Conservation (phyloP, 768 basidiomycete genomes). For the Epithele typhae region DNA sequence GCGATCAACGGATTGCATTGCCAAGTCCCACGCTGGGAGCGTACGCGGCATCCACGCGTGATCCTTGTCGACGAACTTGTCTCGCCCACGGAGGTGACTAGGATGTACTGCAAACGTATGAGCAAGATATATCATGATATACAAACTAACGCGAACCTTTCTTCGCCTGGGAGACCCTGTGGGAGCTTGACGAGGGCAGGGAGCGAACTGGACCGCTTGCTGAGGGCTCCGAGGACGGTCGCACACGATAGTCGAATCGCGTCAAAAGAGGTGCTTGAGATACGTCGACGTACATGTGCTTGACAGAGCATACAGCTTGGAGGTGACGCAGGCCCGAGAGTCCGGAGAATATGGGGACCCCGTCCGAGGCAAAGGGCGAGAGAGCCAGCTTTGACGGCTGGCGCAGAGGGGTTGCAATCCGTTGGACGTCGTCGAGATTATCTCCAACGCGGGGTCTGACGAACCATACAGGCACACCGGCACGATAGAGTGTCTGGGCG, state of each 20-base stretch:
- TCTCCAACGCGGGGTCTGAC: not conserved
- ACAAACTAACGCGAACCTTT: no score
- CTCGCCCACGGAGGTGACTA: not conserved
- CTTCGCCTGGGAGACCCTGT: no score
- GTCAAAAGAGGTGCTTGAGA: not conserved
- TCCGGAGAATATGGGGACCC: not conserved
- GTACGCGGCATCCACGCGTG: conserved; percentile 1
- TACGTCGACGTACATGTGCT: conserved; percentile 1
- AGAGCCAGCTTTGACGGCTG: no score
- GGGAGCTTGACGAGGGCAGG: no score
- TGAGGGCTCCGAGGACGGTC: not conserved
- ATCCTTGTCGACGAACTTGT: not conserved
- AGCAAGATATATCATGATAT: no score
- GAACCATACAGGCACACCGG: not conserved
- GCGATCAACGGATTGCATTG: not conserved
- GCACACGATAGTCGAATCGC: not conserved
- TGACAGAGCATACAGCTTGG: not conserved
- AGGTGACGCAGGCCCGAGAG: not conserved
- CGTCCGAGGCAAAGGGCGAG: not conserved
- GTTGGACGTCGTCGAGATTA: not conserved
- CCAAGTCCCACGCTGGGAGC: not conserved
- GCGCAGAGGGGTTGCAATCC: no score
- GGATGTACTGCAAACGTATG: no score
- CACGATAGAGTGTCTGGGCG: not conserved
- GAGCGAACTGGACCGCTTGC: not conserved